Conservation (phyloP, 2,329 filamentous ascomycete genomes). For the Nothopassalora personata region DNA sequence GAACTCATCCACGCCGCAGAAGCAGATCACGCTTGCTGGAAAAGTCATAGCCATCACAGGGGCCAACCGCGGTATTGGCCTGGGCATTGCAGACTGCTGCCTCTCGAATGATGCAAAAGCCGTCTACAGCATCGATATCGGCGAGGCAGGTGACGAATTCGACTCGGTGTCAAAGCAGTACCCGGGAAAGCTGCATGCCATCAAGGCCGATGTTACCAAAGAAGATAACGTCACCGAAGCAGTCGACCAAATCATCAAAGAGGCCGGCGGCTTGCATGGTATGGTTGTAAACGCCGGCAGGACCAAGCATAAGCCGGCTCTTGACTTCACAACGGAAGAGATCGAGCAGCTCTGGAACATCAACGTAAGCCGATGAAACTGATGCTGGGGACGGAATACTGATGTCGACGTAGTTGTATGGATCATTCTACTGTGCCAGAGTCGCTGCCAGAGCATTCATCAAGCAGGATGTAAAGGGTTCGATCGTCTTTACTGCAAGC, state of each 20-base stretch:
- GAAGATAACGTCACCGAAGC: slow-evolving; percentile 26
- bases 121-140: slow-evolving; percentile 29
- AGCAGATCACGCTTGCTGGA: slow-evolving; percentile 42
- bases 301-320: slow-evolving; percentile 31
- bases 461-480: slow-evolving; percentile 41
- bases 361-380: slow-evolving; percentile 44
- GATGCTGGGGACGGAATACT: slow-evolving; percentile 3
- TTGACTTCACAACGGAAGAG: slow-evolving; percentile 28
- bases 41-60: slow-evolving; percentile 41
- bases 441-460: slow-evolving; percentile 43
- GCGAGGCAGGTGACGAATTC: slow-evolving; percentile 29
- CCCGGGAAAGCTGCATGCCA: slow-evolving; percentile 26
- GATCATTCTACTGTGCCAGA: slow-evolving; percentile 41
- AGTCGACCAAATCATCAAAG: slow-evolving; percentile 24
- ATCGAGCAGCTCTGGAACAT: slow-evolving; percentile 28
- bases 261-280: slow-evolving; percentile 25
- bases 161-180: slow-evolving; percentile 24
- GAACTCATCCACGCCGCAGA: slow-evolving; percentile 42
- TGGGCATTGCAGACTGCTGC: slow-evolving; percentile 31
- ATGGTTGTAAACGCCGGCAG: slow-evolving; percentile 28
- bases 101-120: slow-evolving; percentile 26
- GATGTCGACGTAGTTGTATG: slow-evolving; percentile 35
- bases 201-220: slow-evolving; percentile 28
- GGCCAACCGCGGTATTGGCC: slow-evolving; percentile 28
- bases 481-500: slow-evolving; percentile 43